These are phyloP conservation scores for Eucalyptus fibrosa DNA, from an alignment of 345 rosid genomes.

Conservation along the genomic window DNA sequence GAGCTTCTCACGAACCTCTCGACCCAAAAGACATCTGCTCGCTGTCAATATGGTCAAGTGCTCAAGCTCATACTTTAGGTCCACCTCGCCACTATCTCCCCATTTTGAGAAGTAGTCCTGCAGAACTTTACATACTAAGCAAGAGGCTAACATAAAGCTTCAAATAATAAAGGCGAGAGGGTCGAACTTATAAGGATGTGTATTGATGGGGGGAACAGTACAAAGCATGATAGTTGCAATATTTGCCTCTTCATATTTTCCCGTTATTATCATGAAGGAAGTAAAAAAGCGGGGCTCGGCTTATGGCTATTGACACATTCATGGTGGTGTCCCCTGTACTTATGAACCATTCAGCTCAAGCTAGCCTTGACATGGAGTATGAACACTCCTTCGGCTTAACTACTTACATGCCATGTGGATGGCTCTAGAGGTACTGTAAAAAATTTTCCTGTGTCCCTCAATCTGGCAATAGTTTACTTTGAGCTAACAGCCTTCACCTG, in stretches of 20 bases:
- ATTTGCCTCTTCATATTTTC: background rate
- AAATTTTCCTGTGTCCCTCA: background rate
- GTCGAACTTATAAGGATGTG: background rate
- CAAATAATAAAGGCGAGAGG: background rate
- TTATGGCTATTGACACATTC: background rate
- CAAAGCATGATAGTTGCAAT: background rate
- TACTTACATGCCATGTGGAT: background rate
- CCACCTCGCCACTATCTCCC: constrained; percentile 95
- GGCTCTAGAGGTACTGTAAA: background rate
- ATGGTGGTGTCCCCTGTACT: background rate
- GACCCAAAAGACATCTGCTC: constrained; percentile 88
- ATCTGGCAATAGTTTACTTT: background rate
- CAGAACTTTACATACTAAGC: constrained; percentile 2
- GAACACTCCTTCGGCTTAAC: background rate
- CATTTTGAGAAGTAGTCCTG: constrained; percentile 91
- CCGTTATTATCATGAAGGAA: background rate
- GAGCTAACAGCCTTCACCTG: background rate
- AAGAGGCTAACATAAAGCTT: background rate
- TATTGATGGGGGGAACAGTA: background rate
- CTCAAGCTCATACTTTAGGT: constrained; percentile 80
- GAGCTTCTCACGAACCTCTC: constrained; percentile 92
- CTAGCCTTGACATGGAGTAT: background rate
- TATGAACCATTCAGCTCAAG: background rate
- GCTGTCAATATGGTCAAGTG: constrained; percentile 97
- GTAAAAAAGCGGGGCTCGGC: background rate